Evolutionary conservation across 1,139 yeast species (phyloP), one percentile per base, ranked within the genome.

Genomic region (Taphrina wiesneri): DNA sequence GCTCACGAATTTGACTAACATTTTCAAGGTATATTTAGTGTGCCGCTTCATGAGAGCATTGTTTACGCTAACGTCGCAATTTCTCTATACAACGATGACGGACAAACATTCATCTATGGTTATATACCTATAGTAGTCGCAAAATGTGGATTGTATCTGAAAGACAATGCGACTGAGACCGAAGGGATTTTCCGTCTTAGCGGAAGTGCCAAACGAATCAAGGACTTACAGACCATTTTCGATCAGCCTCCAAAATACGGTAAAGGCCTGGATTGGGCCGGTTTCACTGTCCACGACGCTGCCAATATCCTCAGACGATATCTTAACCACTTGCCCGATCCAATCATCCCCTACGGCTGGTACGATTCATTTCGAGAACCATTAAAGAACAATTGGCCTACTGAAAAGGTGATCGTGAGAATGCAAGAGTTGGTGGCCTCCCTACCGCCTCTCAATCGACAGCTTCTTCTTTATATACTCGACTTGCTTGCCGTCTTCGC

Each of bases 271-370:
- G 84, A 82, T 70, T 93, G 99, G 99, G 90, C 88, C 65, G 95
- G 96, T 0, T 93, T 86, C 76, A 90, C 91, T 2, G 98, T 93
- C n/a, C 99, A 95, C 77, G 99, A 95, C 76, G 97, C 97, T 0
- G 97, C 98, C 1, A 89, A 96, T 32, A 81, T 93, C 41, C 82
- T 93, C 68, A 82, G 98, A 74, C 81, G 99, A 68, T 93, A 84
- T 74, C 81, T 95, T 70, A 90, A 92, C 74, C 87, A 92, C 53
- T 81, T 93, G 67, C 96, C 97, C 0, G 98, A 93, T 73, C 98
- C 99, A 0, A 82, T 93, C 66, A 86, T 93, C 23, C 97, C 98
- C 0, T 78, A 90, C 57, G 83, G 83, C 7, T 79, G 85, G 69
- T 95, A 93, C 76, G 92, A 89, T 70, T 79, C 80, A 30, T 93